Conservation (phyloP, 331 rosid species). For the Saraca asoca region DNA sequence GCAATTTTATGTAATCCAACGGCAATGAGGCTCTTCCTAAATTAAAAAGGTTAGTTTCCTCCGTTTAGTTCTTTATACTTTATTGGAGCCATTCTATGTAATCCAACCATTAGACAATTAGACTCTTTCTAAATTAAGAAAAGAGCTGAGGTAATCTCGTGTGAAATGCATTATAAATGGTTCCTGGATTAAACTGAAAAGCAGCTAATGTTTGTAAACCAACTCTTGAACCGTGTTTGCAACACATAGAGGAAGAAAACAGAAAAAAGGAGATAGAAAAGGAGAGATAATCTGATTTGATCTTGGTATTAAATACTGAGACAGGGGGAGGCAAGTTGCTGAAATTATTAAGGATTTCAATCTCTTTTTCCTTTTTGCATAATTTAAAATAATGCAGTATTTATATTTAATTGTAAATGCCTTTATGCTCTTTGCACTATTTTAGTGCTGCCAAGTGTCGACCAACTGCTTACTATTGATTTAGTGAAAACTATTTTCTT, state of each 20-base stretch:
- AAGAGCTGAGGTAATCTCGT: constrained; percentile 13
- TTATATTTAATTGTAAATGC: not conserved
- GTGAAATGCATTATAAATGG: constrained; percentile 1
- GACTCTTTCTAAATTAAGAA: constrained; percentile 8
- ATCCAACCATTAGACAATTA: too few species aligned
- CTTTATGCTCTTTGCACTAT: not conserved
- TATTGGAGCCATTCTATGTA: too few species aligned
- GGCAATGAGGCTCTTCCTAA: too few species aligned
- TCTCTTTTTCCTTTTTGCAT: constrained; percentile 3
- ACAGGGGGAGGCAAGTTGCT: constrained; percentile 6
- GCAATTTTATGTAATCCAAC: not conserved
- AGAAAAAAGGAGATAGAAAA: not conserved
- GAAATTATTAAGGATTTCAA: not conserved
- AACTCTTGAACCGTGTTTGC: not conserved
- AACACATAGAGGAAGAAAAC: not conserved
- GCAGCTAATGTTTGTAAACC: not conserved
- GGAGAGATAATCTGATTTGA: not conserved
- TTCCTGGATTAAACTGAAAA: not conserved
- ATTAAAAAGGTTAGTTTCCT: too few species aligned
- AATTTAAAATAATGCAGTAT: constrained; percentile 3
- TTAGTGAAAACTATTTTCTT: not conserved
- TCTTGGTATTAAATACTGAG: not conserved
- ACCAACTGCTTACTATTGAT: not conserved
- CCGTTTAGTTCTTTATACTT: too few species aligned
- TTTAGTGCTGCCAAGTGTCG: not conserved